Percentiles rank a stretch among this genome's conserved stretches.
phyloP scores from a whole-genome alignment of 768 basidiomycete genomes.

The Naematelia encephala region DNA sequence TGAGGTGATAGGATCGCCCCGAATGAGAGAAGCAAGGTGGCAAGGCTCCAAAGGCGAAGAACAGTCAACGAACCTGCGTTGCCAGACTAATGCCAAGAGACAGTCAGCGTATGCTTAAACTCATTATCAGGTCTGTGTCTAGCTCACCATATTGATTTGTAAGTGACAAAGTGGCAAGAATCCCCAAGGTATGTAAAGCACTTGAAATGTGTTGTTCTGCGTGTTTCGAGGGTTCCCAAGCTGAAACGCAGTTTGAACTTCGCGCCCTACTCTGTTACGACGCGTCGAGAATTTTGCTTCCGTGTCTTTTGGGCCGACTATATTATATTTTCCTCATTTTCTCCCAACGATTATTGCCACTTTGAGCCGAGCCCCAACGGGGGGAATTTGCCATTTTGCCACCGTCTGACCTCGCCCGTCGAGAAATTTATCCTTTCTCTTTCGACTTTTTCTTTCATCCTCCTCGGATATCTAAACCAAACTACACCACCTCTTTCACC shows the following conservation, averaged over 20 bases:
- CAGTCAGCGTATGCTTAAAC: no score
- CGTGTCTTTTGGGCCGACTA: neutral
- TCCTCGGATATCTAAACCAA: neutral
- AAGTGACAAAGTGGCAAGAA: no score
- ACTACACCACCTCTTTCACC: conserved; percentile 8
- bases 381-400: no score
- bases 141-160: neutral
- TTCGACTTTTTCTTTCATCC: neutral
- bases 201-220: neutral
- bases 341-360: neutral
- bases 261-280: neutral
- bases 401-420: neutral
- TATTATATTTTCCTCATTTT: neutral
- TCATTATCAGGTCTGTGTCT: neutral
- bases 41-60: neutral
- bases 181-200: neutral
- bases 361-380: neutral
- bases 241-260: no score
- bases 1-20: no score
- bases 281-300: neutral
- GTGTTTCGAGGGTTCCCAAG: no score
- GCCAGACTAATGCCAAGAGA: no score
- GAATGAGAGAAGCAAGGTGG: neutral
- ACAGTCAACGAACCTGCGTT: neutral
- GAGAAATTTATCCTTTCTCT: neutral